Percentiles rank a stretch among this genome's conserved stretches.
Evolutionary conservation across 495 filamentous ascomycete species (phyloP).

Genomic region (Aspergillus campestris): DNA sequence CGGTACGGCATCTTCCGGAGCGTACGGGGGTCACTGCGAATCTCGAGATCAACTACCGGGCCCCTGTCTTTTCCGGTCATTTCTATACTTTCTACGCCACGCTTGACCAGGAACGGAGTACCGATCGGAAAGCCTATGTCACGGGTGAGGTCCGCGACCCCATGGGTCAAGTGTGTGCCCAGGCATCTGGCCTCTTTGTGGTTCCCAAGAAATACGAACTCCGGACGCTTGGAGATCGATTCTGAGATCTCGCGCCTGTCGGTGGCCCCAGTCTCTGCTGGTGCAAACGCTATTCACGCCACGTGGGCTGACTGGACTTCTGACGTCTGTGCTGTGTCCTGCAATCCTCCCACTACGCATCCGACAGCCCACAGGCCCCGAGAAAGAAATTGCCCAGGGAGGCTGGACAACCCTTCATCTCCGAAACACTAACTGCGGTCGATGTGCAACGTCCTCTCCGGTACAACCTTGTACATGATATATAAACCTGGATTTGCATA

Average conservation of each 20-base stretch:
- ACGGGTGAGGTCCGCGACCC: constrained; percentile 44
- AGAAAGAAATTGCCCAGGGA: constrained; percentile 10
- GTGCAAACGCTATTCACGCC: too few species aligned
- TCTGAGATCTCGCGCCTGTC: constrained; percentile 15
- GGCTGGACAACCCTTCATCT: constrained; percentile 9
- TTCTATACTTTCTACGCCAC: constrained; percentile 58
- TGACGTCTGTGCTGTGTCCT: too few species aligned
- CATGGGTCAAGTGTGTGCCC: constrained; percentile 44
- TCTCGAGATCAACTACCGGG: constrained; percentile 55
- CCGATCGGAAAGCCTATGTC: constrained; percentile 56
- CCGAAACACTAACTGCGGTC: constrained; percentile 4
- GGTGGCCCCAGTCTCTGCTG: background rate
- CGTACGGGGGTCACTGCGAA: constrained; percentile 54
- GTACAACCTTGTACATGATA: too few species aligned
- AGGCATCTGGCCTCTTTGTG: constrained; percentile 56
- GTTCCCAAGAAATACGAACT: constrained; percentile 47
- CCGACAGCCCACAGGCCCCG: too few species aligned
- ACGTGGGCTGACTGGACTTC: too few species aligned
- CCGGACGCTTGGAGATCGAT: constrained; percentile 32
- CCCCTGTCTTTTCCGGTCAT: constrained; percentile 44
- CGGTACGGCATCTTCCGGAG: constrained; percentile 30
- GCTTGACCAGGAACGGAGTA: constrained; percentile 38
- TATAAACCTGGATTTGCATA: too few species aligned
- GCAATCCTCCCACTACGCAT: too few species aligned
- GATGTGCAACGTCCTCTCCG: too few species aligned